These are phyloP conservation scores for Hymenoscyphus linearis DNA, from an alignment of 2,329 filamentous ascomycete species.

Conservation along the genomic window DNA sequence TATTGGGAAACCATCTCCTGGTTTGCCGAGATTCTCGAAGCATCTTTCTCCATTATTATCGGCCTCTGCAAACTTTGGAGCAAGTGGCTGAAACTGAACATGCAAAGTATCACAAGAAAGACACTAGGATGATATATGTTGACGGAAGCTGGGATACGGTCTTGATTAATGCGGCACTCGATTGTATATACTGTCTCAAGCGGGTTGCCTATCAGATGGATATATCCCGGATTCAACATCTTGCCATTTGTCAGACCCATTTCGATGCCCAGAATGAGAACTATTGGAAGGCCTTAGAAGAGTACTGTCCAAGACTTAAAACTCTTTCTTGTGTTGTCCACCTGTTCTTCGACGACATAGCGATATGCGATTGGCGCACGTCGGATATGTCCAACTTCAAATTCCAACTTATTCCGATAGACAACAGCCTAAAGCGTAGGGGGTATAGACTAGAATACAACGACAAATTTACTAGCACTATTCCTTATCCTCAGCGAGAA, in stretches of 20 bases:
- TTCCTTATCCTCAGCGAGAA: too few relatives aligned
- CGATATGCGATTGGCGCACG: too few relatives aligned
- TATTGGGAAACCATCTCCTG: too few relatives aligned
- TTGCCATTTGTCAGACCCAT: neutral
- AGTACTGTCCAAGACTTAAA: neutral
- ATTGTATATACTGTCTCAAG: neutral
- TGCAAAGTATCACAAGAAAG: too few relatives aligned
- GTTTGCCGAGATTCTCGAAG: too few relatives aligned
- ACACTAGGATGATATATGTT: too few relatives aligned
- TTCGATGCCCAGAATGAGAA: neutral
- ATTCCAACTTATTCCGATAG: neutral
- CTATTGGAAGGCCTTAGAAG: neutral
- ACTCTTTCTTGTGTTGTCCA: neutral
- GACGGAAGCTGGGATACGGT: neutral
- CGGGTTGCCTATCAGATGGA: neutral
- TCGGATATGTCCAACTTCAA: too few relatives aligned
- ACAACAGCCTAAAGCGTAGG: neutral
- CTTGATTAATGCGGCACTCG: neutral
- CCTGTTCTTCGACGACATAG: too few relatives aligned
- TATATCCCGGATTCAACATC: neutral
- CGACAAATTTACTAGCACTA: too few relatives aligned
- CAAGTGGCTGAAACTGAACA: too few relatives aligned
- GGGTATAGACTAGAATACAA: too few relatives aligned
- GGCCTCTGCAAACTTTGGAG: too few relatives aligned
- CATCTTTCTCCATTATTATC: conserved; percentile 5